These are phyloP conservation scores for Candida odintsovae DNA, from an alignment of 805 yeast genomes.

Conservation along the genomic window DNA sequence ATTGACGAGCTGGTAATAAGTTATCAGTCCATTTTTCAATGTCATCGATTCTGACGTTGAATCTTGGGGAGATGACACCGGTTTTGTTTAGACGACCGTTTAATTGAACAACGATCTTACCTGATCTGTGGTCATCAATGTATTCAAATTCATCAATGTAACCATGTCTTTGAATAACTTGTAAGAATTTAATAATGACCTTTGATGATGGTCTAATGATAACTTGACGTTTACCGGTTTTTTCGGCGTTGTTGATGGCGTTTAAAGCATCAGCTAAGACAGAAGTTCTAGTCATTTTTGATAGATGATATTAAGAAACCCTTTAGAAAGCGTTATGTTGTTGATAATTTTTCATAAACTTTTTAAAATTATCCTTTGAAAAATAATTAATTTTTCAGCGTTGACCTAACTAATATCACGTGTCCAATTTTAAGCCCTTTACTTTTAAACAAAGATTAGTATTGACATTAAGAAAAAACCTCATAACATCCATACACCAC, in stretches of 20 bases:
- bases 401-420: constrained; percentile 8
- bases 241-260: constrained; percentile 98
- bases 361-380: neutral
- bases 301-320: neutral
- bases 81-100: constrained; percentile 98
- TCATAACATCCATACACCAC: neutral
- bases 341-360: neutral
- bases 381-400: neutral
- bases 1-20: constrained; percentile 98
- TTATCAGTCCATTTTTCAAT: constrained; percentile 98
- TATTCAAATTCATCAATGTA: constrained; percentile 98
- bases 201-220: constrained; percentile 97
- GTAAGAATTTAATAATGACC: constrained; percentile 94
- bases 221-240: constrained; percentile 98
- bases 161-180: constrained; percentile 97
- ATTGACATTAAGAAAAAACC: too few species aligned
- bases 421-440: too few species aligned
- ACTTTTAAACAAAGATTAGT: too few species aligned
- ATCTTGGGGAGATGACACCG: constrained; percentile 98
- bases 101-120: constrained; percentile 92
- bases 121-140: constrained; percentile 98
- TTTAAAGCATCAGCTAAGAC: constrained; percentile 98
- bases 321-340: neutral
- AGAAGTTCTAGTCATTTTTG: constrained; percentile 91
- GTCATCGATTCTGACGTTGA: constrained; percentile 92